phyloP scores from a whole-genome alignment of 2,329 filamentous ascomycete genomes.

The Sporothrix humicola region DNA sequence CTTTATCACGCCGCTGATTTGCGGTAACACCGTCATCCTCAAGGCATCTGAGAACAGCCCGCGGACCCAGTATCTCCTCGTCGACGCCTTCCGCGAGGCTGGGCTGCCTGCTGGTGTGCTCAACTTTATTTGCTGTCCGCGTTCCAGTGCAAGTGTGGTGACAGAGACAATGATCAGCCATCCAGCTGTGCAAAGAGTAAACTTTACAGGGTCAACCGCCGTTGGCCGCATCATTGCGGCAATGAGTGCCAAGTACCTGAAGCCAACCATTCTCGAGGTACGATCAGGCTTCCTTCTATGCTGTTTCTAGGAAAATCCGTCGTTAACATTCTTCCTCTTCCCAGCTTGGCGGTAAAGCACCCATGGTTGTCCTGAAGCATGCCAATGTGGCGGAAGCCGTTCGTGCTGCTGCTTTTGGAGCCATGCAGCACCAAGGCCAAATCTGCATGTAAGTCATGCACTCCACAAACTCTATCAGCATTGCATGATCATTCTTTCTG shows the following conservation, averaged over 20 bases:
- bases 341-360: conserved; percentile 71
- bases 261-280: conserved; percentile 4
- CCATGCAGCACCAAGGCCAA: conserved; percentile 61
- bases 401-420: conserved; percentile 68
- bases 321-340: too few species aligned
- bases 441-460: conserved; percentile 65
- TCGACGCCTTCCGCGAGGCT: background rate
- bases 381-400: conserved; percentile 70
- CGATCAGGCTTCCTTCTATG: background rate
- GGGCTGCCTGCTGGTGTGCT: conserved; percentile 1
- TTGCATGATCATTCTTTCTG: too few species aligned
- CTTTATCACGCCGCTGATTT: background rate
- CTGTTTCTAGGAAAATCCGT: too few species aligned
- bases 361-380: conserved; percentile 68
- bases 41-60: background rate
- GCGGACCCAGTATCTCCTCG: background rate
- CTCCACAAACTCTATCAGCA: conserved; percentile 47
- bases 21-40: conserved; percentile 3
- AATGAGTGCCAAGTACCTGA: conserved; percentile 3
- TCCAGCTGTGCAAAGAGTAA: background rate
- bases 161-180: background rate
- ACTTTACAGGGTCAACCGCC: background rate
- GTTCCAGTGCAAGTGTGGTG: background rate
- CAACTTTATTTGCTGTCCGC: background rate
- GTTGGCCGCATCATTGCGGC: conserved; percentile 10